phyloP scores from a whole-genome alignment of 805 yeast genomes.

The Candida boidinii region DNA sequence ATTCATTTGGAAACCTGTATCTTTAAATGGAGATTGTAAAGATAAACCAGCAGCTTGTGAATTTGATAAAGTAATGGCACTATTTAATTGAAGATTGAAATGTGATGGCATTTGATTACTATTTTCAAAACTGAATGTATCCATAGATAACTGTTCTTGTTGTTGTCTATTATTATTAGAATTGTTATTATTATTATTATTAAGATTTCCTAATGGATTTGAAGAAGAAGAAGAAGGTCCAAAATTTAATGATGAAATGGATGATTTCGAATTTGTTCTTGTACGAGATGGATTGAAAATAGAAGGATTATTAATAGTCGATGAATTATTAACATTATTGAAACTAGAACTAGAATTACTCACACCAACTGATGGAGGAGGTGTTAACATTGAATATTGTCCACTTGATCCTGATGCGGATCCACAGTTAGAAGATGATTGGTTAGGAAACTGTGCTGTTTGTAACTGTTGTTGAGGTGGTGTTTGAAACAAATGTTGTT shows the following conservation, averaged over 20 bases:
- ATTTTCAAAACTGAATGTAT: slow-evolving; percentile 15
- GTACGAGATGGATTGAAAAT: no score
- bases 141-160: no score
- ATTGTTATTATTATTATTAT: no score
- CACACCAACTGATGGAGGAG: slow-evolving; percentile 7
- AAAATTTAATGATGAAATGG: not conserved
- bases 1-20: not conserved
- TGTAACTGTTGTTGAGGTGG: slow-evolving; percentile 1
- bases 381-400: slow-evolving; percentile 4
- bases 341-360: no score
- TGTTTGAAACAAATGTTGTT: slow-evolving; percentile 1
- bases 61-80: not conserved
- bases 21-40: slow-evolving; percentile 2
- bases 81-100: slow-evolving; percentile 7
- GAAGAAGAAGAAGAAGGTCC: no score
- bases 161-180: slow-evolving; percentile 2
- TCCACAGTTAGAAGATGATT: no score
- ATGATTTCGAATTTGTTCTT: slow-evolving; percentile 5
- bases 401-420: no score
- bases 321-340: no score
- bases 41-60: slow-evolving; percentile 1
- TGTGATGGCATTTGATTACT: slow-evolving; percentile 10
- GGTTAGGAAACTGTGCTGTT: slow-evolving; percentile 3
- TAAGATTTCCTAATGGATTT: no score
- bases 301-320: no score